phyloP scores from a whole-genome alignment of 2,329 filamentous ascomycete genomes.

The Drechslerella dactyloides region DNA sequence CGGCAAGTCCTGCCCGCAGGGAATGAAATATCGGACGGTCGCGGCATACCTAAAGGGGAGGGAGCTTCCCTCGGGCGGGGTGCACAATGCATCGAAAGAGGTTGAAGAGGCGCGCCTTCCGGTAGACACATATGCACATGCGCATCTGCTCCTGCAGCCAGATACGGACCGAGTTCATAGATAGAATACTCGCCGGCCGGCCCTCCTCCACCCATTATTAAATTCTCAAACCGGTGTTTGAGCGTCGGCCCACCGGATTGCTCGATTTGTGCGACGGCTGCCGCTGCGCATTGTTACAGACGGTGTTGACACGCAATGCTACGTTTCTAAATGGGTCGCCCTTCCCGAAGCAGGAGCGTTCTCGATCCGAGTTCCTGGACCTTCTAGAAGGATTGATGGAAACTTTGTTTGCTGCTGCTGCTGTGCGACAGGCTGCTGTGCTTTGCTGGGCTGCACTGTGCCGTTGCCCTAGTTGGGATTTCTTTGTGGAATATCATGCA shows the following conservation, averaged over 20 bases:
- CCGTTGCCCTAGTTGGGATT: conserved; percentile 1
- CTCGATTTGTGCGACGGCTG: conserved; percentile 2
- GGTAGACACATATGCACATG: background rate
- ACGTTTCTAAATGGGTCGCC: conserved; percentile 5
- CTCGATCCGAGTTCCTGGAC: conserved; percentile 3
- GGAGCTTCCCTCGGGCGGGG: conserved; percentile 1
- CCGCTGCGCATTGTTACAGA: conserved; percentile 10
- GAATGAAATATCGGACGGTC: conserved; percentile 28
- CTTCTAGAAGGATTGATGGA: conserved; percentile 6
- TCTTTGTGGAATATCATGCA: too few species aligned
- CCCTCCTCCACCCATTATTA: too few species aligned
- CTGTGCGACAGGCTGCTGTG: background rate
- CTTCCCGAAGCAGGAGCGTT: conserved; percentile 9
- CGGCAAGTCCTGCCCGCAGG: conserved; percentile 31
- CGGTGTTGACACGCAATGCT: conserved; percentile 5
- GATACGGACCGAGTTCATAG: background rate
- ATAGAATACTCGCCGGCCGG: background rate
- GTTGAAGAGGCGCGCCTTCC: background rate
- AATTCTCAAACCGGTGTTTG: conserved; percentile 10
- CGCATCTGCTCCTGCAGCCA: background rate
- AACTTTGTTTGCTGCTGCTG: background rate
- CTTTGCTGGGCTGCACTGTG: conserved; percentile 1
- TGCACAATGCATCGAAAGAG: background rate
- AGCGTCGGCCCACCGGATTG: background rate
- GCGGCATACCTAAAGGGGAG: conserved; percentile 34